Evolutionary conservation across 768 basidiomycete genomes (phyloP).

Genomic region (Xerocomellus amylosporus): DNA sequence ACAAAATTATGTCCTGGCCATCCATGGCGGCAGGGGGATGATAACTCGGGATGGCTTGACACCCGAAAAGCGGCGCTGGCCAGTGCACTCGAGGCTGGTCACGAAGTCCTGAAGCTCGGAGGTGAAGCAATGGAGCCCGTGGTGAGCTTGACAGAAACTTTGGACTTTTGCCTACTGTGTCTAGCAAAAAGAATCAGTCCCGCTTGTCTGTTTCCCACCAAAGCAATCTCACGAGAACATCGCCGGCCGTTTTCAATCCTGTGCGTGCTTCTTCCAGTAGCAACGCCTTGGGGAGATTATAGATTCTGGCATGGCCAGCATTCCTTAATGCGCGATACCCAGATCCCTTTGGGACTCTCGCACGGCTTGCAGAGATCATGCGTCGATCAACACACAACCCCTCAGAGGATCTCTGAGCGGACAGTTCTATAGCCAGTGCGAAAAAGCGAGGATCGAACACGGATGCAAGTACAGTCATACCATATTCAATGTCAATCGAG

Average conservation of each 20-base stretch:
- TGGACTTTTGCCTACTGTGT: slow-evolving; percentile 11
- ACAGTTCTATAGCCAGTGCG: slow-evolving; percentile 2
- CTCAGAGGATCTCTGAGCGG: slow-evolving; percentile 7
- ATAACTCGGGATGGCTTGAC: no score
- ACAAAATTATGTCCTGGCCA: no score
- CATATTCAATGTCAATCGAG: slow-evolving; percentile 18
- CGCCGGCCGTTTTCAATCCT: slow-evolving; percentile 5
- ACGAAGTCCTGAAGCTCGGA: no score
- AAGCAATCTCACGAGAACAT: slow-evolving; percentile 4
- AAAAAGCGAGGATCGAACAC: background rate
- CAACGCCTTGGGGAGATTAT: slow-evolving; percentile 11
- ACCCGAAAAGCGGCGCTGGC: no score
- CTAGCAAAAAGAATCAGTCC: slow-evolving; percentile 2
- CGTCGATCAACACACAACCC: slow-evolving; percentile 5
- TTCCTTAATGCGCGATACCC: background rate
- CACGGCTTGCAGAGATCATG: no score
- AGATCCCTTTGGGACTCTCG: background rate
- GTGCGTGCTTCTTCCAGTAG: slow-evolving; percentile 4
- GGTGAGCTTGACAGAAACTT: slow-evolving; percentile 15
- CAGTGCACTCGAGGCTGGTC: no score
- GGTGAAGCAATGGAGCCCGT: background rate
- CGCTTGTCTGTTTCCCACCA: background rate
- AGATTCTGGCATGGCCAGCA: background rate
- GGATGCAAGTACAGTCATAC: slow-evolving; percentile 20
- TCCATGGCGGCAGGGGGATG: no score